Percentiles rank a stretch among this genome's conserved stretches.
phyloP scores from a whole-genome alignment of 2,329 filamentous ascomycete species.

The Rutstroemia sp. region DNA sequence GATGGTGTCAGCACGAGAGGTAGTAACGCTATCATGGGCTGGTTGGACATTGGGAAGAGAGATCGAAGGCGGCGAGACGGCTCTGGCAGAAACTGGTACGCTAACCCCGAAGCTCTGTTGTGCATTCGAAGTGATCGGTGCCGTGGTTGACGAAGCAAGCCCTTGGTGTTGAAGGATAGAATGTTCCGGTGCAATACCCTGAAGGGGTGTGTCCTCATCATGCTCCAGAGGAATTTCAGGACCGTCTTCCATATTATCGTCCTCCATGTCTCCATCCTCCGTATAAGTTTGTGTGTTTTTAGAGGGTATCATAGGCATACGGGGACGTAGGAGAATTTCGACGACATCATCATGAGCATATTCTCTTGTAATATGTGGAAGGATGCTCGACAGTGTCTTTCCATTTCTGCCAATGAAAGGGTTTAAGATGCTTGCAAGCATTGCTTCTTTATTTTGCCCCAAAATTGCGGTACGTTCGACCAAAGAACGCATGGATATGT shows the following conservation, averaged over 20 bases:
- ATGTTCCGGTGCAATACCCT: background rate
- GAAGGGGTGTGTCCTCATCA: slow-evolving; percentile 3
- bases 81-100: background rate
- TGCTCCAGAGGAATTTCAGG: background rate
- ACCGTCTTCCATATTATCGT: slow-evolving; percentile 18
- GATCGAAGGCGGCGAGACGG: background rate
- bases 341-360: slow-evolving; percentile 57
- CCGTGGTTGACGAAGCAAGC: background rate
- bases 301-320: slow-evolving; percentile 38
- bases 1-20: background rate
- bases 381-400: slow-evolving; percentile 61
- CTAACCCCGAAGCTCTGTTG: background rate
- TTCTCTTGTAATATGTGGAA: slow-evolving; percentile 68
- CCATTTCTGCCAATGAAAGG: slow-evolving; percentile 59
- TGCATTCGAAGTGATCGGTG: background rate
- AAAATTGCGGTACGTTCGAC: slow-evolving; percentile 79
- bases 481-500: slow-evolving; percentile 64
- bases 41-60: background rate
- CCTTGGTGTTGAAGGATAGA: background rate
- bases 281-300: slow-evolving; percentile 1
- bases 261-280: slow-evolving; percentile 12
- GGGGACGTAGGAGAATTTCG: slow-evolving; percentile 57
- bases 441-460: slow-evolving; percentile 57
- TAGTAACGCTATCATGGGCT: background rate
- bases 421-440: slow-evolving; percentile 77